Evolutionary conservation across 2,329 filamentous ascomycete genomes (phyloP).

Genomic region (Xylaria sp.): DNA sequence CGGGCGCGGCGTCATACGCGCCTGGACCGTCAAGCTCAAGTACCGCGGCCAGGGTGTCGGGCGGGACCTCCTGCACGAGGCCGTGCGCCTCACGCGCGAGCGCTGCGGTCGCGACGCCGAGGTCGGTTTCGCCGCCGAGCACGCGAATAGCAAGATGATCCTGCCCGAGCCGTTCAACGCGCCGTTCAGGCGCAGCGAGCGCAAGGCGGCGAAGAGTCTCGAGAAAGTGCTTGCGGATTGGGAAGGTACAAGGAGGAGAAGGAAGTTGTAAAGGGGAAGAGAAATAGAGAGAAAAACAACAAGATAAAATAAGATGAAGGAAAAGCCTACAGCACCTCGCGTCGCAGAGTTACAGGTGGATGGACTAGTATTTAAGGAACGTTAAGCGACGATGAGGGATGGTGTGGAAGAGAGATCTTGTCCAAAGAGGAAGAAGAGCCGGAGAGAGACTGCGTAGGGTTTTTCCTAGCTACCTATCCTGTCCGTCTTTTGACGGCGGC

Average conservation of each 20-base stretch:
- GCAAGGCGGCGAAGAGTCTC: constrained; percentile 64
- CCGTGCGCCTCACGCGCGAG: constrained; percentile 73
- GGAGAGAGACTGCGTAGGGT: too few species aligned
- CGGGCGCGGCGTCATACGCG: constrained; percentile 77
- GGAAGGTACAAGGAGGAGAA: constrained; percentile 50
- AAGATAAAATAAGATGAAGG: constrained; percentile 3
- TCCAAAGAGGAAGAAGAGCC: not conserved
- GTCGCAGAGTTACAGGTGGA: not conserved
- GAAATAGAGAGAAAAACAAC: not conserved
- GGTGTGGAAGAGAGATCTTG: not conserved
- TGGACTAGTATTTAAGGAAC: too few species aligned
- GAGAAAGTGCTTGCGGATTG: constrained; percentile 62
- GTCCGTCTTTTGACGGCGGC: constrained; percentile 18
- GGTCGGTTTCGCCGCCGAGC: constrained; percentile 78
- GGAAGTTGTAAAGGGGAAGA: constrained; percentile 22
- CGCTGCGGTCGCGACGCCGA: constrained; percentile 74
- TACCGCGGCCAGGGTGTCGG: constrained; percentile 80
- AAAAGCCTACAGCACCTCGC: not conserved
- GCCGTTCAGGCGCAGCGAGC: constrained; percentile 68
- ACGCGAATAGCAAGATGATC: constrained; percentile 77
- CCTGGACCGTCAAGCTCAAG: constrained; percentile 80
- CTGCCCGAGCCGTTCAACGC: constrained; percentile 72
- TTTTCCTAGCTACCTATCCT: constrained; percentile 1
- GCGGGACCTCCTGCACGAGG: constrained; percentile 76
- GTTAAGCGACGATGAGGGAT: not conserved